Conservation (phyloP, 169 alveolate genomes). For the Plasmodium falciparum region DNA sequence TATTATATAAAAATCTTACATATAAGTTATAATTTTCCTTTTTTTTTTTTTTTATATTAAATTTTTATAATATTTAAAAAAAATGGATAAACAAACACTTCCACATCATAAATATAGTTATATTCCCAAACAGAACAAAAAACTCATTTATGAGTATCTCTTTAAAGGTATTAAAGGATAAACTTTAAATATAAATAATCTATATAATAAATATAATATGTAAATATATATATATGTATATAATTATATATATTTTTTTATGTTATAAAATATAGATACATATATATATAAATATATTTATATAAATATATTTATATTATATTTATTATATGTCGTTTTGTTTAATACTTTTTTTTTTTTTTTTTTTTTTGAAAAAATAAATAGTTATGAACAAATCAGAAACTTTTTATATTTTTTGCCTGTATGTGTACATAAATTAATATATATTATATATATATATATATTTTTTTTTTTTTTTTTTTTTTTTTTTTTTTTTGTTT, state of each 20-base stretch:
- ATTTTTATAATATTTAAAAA: not conserved
- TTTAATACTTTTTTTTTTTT: too few species aligned
- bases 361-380: too few species aligned
- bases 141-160: constrained; percentile 83
- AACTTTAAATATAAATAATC: not conserved
- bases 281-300: constrained; percentile 1
- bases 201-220: not conserved
- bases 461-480: not conserved
- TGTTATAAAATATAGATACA: not conserved
- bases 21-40: not conserved
- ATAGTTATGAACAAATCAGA: constrained; percentile 7
- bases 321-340: not conserved
- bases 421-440: too few species aligned
- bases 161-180: constrained; percentile 78
- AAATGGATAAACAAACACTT: constrained; percentile 39
- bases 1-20: too few species aligned
- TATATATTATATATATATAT: too few species aligned
- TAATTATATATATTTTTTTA: not conserved
- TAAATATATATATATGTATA: not conserved
- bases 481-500: constrained; percentile 2
- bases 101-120: constrained; percentile 83
- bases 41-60: not conserved
- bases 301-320: not conserved
- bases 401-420: not conserved
- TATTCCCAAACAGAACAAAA: constrained; percentile 86